phyloP scores from a whole-genome alignment of 2,329 filamentous ascomycete species.

The Paraphoma sp. region DNA sequence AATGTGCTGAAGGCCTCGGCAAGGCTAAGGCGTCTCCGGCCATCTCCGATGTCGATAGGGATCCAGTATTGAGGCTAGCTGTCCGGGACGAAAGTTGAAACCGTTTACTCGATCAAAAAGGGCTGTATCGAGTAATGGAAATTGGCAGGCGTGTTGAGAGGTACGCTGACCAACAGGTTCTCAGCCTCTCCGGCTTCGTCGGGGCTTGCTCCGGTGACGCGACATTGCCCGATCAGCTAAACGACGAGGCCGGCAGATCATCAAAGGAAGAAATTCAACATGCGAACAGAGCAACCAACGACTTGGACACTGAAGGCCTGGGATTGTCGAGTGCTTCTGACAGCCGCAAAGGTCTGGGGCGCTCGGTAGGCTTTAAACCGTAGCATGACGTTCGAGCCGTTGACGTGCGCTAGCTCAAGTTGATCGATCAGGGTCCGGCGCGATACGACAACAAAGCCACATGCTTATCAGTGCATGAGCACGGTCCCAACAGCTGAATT shows the following conservation, averaged over 20 bases:
- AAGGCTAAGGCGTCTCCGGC: slow-evolving; percentile 13
- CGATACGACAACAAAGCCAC: slow-evolving; percentile 11
- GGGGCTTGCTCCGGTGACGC: slow-evolving; percentile 19
- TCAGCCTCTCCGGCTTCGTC: slow-evolving; percentile 30
- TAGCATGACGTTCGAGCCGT: slow-evolving; percentile 26
- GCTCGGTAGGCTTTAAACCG: slow-evolving; percentile 12
- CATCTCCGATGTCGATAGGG: slow-evolving; percentile 29
- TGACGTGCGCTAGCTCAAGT: slow-evolving; percentile 37
- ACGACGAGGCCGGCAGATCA: slow-evolving; percentile 2
- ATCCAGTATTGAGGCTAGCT: slow-evolving; percentile 15
- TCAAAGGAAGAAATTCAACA: not conserved
- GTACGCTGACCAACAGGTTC: slow-evolving; percentile 32
- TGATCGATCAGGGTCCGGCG: slow-evolving; percentile 33
- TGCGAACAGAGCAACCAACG: not conserved
- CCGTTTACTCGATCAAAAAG: slow-evolving; percentile 41
- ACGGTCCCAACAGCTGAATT: not conserved
- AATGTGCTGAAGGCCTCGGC: slow-evolving; percentile 2
- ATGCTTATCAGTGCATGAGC: slow-evolving; percentile 30
- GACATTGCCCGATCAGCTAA: slow-evolving; percentile 1
- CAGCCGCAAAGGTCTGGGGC: slow-evolving; percentile 5
- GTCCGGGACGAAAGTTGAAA: slow-evolving; percentile 19
- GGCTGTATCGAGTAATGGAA: slow-evolving; percentile 42
- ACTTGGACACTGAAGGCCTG: not conserved
- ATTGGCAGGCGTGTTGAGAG: slow-evolving; percentile 24
- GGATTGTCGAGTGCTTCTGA: not conserved